Base-by-base conservation (phyloP, 371 early-diverging fungal species). In the Conidiobolus incongruus region DNA sequence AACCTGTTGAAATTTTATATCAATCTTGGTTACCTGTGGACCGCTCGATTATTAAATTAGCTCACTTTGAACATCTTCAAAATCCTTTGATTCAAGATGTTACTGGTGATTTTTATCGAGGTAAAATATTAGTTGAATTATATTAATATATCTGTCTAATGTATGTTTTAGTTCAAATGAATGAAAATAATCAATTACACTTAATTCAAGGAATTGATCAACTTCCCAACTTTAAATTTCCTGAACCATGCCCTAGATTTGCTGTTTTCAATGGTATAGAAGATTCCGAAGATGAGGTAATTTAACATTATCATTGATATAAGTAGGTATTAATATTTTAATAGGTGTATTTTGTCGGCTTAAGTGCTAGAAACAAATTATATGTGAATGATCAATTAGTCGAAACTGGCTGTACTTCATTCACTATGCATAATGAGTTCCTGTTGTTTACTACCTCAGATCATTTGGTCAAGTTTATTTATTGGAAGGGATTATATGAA, bases 381-480 rank as follows among this genome's bases (percentile, higher is more conserved):
- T 86, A 77, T 49, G 68, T 72, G 21, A 75, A 80, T 41, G 66
- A 64, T 24, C 65, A 58, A 1, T 52, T 77, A 19, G 49, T 93
- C 12, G 66, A 80, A 8, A 51, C 77, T 0, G 79, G 77, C 13
- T 79, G 81, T 46, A 87, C 89, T 3, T 89, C 90, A 1, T 92
- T 85, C 56, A 75, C 68, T 38, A 47, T 91, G 34, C 87, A 88
- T 43, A 63, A 68, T 38, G 74, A 77, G 43, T 84, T 77, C 59
- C 54, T 93, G 32, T 66, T 90, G 2, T 71, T 72, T 37, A 82
- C 93, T 1, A 93, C 92, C 0, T 68, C 81, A 1, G 68, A 67
- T n/a, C 92, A 95, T 52, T 57, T 68, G 8, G 72, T 73, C 12
- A 68, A 81, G 23, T 87, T 90, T 13, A 34, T 47, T 21, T 34